Base-by-base conservation (phyloP, 192 early-diverging fungal species). In the Piromyces sp. region DNA sequence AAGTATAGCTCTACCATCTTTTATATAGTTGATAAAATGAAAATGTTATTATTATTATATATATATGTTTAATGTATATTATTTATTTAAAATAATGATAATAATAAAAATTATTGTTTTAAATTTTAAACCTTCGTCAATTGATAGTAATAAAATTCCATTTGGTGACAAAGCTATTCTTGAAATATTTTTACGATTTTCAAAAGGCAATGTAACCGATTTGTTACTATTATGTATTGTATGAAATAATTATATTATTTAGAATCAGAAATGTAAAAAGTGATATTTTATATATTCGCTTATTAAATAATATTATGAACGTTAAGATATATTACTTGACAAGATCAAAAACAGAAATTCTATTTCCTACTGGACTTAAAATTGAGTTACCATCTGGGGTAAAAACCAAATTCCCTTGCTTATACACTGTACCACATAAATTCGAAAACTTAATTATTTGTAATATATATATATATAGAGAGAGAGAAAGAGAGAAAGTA, bases 391-490 rank as follows among this genome's bases (percentile, higher is more conserved):
- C 96, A 84, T 97, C 96, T 30, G 96, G 94, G 31, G 96, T 95
- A 85, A 96, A 99, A 30, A 96, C 87, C 29, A 98, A 84, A 86
- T 98, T 98, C n/a, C 97, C 98, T 84, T 93, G 90, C 81, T 93
- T 94, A 87, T 98, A 99, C 22, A 98, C 98, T 13, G 97, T 97
- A 37, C 98, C 98, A 85, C 95, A 97, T 82, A 99, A 89, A 87
- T 98, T 98, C 78, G 96, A 95, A 84, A 99, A 98, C 90, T 96
- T 89, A n/a, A n/a, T n/a, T n/a, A n/a, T n/a, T n/a, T n/a, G n/a
- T 22, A 51, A 22, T 22, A 2, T 13, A 22, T 22, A 51, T 51
- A 51, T 51, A 51, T 17, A 51, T n/a, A n/a, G n/a, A n/a, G n/a
- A n/a, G n/a, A n/a, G n/a, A 14, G 15, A 40, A 40, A 40, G 6